Evolutionary conservation across 768 basidiomycete species (phyloP).

Genomic region (Podaxis sp.): DNA sequence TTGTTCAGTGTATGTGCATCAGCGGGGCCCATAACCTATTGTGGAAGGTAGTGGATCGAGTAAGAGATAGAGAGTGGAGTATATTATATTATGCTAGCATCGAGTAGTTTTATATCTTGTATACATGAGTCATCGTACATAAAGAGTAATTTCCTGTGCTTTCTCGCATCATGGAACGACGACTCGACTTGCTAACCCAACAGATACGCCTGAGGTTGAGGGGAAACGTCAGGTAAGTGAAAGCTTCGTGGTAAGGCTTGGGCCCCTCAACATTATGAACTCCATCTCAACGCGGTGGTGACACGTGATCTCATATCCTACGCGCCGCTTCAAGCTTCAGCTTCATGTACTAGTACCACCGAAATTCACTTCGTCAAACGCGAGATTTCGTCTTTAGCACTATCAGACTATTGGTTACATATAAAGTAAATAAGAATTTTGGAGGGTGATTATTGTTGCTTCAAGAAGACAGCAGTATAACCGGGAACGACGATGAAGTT

Average conservation of each 20-base stretch:
- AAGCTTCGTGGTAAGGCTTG: neutral
- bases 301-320: neutral
- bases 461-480: slow-evolving; percentile 31
- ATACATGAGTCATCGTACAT: too few relatives aligned
- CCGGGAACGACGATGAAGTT: slow-evolving; percentile 34
- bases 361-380: neutral
- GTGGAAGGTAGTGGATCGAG: too few relatives aligned
- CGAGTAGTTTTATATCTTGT: too few relatives aligned
- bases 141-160: too few relatives aligned
- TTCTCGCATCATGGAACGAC: too few relatives aligned
- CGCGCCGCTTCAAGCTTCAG: neutral
- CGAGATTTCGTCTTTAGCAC: neutral
- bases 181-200: too few relatives aligned
- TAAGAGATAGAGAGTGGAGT: too few relatives aligned
- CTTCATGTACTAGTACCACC: neutral
- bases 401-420: neutral
- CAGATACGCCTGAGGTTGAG: neutral
- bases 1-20: too few relatives aligned
- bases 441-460: slow-evolving; percentile 20
- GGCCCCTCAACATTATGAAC: neutral
- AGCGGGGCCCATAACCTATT: too few relatives aligned
- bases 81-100: too few relatives aligned
- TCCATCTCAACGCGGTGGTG: neutral
- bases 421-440: neutral
- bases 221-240: neutral